A percentile compares a stretch with the other conserved stretches of the same genome.
Conservation (phyloP, 495 filamentous ascomycete species). For the Terfezia claveryi region DNA sequence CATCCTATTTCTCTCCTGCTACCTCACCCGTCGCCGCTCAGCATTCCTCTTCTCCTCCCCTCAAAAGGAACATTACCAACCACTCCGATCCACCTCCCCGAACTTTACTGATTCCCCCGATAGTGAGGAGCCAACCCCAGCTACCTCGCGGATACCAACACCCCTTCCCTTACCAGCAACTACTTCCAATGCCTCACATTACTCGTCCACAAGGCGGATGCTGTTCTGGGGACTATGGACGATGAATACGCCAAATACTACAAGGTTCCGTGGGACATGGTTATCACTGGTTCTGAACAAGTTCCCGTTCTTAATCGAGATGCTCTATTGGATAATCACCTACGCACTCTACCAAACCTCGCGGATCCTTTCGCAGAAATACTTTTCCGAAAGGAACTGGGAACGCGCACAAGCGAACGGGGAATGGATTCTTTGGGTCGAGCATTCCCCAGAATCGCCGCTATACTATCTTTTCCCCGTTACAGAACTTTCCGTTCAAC, state of each 20-base stretch:
- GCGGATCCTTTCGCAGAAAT: slow-evolving; percentile 34
- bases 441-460: slow-evolving; percentile 26
- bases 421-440: slow-evolving; percentile 37
- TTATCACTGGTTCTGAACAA: slow-evolving; percentile 42
- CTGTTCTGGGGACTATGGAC: slow-evolving; percentile 25
- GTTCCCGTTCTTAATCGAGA: slow-evolving; percentile 57
- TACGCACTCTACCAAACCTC: slow-evolving; percentile 43
- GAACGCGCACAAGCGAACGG: slow-evolving; percentile 43
- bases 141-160: slow-evolving; percentile 21
- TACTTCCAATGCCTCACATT: slow-evolving; percentile 18
- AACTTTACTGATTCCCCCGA: background rate
- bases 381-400: slow-evolving; percentile 41
- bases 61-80: too few species aligned
- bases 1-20: slow-evolving; percentile 36
- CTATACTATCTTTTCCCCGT: slow-evolving; percentile 34
- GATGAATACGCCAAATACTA: slow-evolving; percentile 34
- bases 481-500: slow-evolving; percentile 32
- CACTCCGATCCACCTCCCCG: too few species aligned
- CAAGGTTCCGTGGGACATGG: slow-evolving; percentile 31
- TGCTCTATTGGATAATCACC: slow-evolving; percentile 59
- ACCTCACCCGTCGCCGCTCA: slow-evolving; percentile 29
- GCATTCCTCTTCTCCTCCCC: background rate
- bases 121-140: slow-evolving; percentile 20
- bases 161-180: slow-evolving; percentile 14
- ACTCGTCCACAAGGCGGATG: slow-evolving; percentile 23